These are phyloP conservation scores for Allomyces macrogynus DNA, from an alignment of 192 early-diverging fungal genomes.

Conservation along the genomic window DNA sequence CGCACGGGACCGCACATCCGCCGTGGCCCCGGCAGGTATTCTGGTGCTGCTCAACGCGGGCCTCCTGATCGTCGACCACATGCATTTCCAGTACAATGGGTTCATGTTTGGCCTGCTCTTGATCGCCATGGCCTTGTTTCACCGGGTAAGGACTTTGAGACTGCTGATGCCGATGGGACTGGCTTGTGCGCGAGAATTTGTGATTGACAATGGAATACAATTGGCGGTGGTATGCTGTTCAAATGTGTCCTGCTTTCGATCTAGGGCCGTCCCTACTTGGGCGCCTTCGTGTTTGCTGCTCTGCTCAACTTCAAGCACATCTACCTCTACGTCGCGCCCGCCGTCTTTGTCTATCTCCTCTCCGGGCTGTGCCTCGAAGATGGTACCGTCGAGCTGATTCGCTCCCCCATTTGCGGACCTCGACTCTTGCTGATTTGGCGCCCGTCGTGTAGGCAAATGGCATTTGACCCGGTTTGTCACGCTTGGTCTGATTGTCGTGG, in stretches of 20 bases:
- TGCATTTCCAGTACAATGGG: slow-evolving; percentile 97
- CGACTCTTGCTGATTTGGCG: no score
- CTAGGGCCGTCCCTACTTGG: slow-evolving; percentile 7
- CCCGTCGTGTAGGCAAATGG: no score
- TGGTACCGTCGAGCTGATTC: background rate
- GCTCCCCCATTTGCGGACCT: no score
- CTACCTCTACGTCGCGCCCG: slow-evolving; percentile 73
- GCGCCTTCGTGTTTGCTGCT: slow-evolving; percentile 57
- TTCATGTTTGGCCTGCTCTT: slow-evolving; percentile 72
- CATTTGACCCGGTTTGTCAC: slow-evolving; percentile 19
- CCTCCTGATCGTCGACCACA: slow-evolving; percentile 61
- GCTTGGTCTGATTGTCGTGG: slow-evolving; percentile 39
- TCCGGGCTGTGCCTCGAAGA: slow-evolving; percentile 45
- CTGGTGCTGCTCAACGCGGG: slow-evolving; percentile 50
- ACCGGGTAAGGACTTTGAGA: no score
- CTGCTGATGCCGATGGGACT: no score
- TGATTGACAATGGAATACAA: background rate
- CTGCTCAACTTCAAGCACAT: slow-evolving; percentile 96
- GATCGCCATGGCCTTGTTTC: slow-evolving; percentile 32
- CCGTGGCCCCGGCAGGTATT: slow-evolving; percentile 15
- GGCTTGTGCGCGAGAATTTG: background rate
- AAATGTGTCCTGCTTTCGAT: slow-evolving; percentile 1
- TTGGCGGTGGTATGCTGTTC: background rate
- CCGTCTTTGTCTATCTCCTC: slow-evolving; percentile 80
- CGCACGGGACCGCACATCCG: background rate